Conservation (phyloP, 2,329 filamentous ascomycete genomes). For the Diplocarpon rosae region DNA sequence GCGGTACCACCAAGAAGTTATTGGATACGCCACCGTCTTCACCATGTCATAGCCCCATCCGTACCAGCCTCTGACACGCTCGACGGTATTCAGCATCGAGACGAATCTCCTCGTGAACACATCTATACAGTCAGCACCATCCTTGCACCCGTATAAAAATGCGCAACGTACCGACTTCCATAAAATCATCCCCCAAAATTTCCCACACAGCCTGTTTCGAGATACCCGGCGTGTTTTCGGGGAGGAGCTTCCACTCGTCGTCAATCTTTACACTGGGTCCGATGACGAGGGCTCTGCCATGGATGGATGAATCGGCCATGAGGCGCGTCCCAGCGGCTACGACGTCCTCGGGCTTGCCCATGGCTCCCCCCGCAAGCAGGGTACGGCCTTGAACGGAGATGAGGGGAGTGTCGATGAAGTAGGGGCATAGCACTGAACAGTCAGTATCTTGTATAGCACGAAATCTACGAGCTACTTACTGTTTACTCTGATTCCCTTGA, state of each 20-base stretch:
- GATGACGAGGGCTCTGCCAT: constrained; percentile 45
- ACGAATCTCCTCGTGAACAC: constrained; percentile 43
- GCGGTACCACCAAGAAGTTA: not conserved
- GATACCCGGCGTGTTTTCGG: constrained; percentile 11
- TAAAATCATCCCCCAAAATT: constrained; percentile 46
- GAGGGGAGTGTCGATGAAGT: constrained; percentile 55
- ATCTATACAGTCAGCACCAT: constrained; percentile 29
- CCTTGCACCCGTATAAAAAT: not conserved
- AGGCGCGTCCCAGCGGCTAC: constrained; percentile 53
- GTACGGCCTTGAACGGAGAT: constrained; percentile 35
- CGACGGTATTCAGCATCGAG: constrained; percentile 40
- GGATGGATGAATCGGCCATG: constrained; percentile 44
- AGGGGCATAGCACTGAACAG: constrained; percentile 44
- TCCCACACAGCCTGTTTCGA: constrained; percentile 45
- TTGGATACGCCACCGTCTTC: not conserved
- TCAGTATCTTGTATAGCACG: not conserved
- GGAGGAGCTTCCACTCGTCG: constrained; percentile 26
- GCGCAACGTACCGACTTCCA: constrained; percentile 29
- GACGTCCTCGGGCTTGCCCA: constrained; percentile 45
- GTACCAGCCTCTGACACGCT: constrained; percentile 40
- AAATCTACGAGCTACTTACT: constrained; percentile 10
- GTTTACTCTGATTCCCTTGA: constrained; percentile 48
- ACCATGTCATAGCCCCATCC: constrained; percentile 29
- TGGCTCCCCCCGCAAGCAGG: constrained; percentile 44
- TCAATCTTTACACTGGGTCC: constrained; percentile 43